Base-by-base conservation (phyloP, 2,329 filamentous ascomycete genomes). In the Neonectria sp. region DNA sequence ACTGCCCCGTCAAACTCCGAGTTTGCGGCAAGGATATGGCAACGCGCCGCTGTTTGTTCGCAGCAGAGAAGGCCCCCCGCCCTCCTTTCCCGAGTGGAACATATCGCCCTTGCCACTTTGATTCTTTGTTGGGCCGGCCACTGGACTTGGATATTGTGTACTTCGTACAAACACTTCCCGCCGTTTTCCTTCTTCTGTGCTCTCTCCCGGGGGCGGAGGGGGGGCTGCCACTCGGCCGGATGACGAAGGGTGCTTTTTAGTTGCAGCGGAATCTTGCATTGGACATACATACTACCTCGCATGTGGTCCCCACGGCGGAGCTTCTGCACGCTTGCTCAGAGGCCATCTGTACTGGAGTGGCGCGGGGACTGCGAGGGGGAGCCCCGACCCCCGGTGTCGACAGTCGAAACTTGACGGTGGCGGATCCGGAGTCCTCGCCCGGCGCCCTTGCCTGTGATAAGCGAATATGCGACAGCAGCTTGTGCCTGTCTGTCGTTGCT, bases 201-300 rank as follows among this genome's bases (percentile, higher is more conserved):
- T 51, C 61, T 60, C 58, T 61, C 63, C 69, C 17, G 17, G 11
- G 62, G 21, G 21, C 21, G 21, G 21, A 21, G 21, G 21, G 21
- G 21, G 21, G 68, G 60, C 65, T 56, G 43, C 58, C 62, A 64
- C 58, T 55, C 59, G 55, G 52, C 63, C 60, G 67, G 65, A 71
- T 65, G 68, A 64, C 61, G 63, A 70, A 64, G 57, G 55, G 51
- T 69, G 70, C 53, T 53, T 17, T 27, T 71, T 75, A 68, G 68
- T 70, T 68, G 65, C 69, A 65, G 68, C 69, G 73, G 73, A 71
- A 79, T 79, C 76, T 76, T 77, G 75, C 77, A 79, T 75, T 66
- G 48, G 57, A 33, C 53, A 25, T 31, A 25, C 21, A n/a, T 31
- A 11, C 25, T 74, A 69, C 58, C 46, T 60, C 40, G 60, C 60